Evolutionary conservation across 2,329 filamentous ascomycete genomes (phyloP).

Genomic region (Botryosphaeria dothidea): DNA sequence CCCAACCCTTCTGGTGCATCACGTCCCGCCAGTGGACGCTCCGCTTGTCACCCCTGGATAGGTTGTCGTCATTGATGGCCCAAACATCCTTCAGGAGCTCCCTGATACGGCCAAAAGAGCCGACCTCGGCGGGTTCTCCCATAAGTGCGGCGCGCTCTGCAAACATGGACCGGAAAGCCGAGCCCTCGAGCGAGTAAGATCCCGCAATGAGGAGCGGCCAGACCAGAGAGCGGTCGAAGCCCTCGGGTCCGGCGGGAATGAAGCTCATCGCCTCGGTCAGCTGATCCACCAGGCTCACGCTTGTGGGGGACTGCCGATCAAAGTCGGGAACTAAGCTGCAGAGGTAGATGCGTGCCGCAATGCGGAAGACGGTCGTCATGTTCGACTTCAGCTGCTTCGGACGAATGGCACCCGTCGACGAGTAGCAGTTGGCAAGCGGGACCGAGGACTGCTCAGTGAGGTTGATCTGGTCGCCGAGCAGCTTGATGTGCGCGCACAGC

Average conservation of each 20-base stretch:
- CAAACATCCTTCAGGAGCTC: constrained; percentile 81
- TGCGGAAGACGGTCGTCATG: constrained; percentile 86
- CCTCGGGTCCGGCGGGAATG: constrained; percentile 77
- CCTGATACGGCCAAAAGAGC: constrained; percentile 82
- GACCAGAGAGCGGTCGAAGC: constrained; percentile 86
- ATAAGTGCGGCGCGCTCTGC: constrained; percentile 72
- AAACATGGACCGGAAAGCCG: constrained; percentile 76
- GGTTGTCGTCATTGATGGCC: constrained; percentile 68
- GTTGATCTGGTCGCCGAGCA: constrained; percentile 84
- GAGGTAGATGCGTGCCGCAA: constrained; percentile 94
- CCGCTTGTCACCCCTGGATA: constrained; percentile 52
- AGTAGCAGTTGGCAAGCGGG: constrained; percentile 53
- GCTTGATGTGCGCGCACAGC: constrained; percentile 84
- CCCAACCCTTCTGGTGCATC: constrained; percentile 89
- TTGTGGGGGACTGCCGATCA: constrained; percentile 71
- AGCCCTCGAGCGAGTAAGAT: constrained; percentile 70
- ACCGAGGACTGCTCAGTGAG: constrained; percentile 65
- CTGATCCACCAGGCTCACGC: constrained; percentile 74
- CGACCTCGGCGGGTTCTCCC: constrained; percentile 74
- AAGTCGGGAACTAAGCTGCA: constrained; percentile 92
- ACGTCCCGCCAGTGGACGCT: constrained; percentile 93
- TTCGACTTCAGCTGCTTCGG: constrained; percentile 83
- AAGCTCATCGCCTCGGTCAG: constrained; percentile 74
- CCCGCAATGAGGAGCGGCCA: constrained; percentile 93
- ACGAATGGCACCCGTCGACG: constrained; percentile 69